Conservation (phyloP, 805 yeast species). For the Helenozyma rhizophorensis region DNA sequence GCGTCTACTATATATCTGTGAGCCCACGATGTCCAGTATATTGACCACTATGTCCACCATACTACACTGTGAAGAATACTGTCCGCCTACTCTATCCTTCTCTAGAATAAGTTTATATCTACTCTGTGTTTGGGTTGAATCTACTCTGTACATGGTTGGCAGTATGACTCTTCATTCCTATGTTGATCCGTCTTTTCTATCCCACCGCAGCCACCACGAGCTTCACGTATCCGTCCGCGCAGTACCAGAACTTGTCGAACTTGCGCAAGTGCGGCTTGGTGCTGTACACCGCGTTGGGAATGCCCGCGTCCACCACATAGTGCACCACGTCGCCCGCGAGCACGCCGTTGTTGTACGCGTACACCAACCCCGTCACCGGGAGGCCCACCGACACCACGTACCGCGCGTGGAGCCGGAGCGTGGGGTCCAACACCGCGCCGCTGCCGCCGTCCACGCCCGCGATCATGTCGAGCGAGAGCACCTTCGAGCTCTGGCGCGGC, state of each 20-base stretch:
- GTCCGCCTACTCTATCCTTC: no score
- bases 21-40: no score
- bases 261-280: slow-evolving; percentile 37
- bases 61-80: no score
- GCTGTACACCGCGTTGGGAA: slow-evolving; percentile 54
- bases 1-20: no score
- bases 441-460: slow-evolving; percentile 82
- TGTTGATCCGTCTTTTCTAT: no score
- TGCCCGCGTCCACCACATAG: slow-evolving; percentile 65
- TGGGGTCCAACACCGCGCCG: slow-evolving; percentile 43
- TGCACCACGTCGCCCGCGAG: slow-evolving; percentile 45
- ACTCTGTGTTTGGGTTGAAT: no score
- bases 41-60: no score
- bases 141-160: no score
- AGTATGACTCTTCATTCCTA: no score
- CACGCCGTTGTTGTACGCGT: slow-evolving; percentile 53
- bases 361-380: slow-evolving; percentile 60
- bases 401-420: slow-evolving; percentile 40
- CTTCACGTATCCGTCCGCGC: slow-evolving; percentile 22
- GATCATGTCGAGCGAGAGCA: slow-evolving; percentile 73
- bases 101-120: no score
- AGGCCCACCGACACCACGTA: slow-evolving; percentile 70
- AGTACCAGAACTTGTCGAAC: slow-evolving; percentile 44
- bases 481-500: slow-evolving; percentile 35
- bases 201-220: slow-evolving; percentile 1